Percentiles rank a stretch among this genome's conserved stretches.
These are phyloP conservation scores for Echinosophora koreensis DNA, from an alignment of 306 rosid species.

Conservation along the genomic window DNA sequence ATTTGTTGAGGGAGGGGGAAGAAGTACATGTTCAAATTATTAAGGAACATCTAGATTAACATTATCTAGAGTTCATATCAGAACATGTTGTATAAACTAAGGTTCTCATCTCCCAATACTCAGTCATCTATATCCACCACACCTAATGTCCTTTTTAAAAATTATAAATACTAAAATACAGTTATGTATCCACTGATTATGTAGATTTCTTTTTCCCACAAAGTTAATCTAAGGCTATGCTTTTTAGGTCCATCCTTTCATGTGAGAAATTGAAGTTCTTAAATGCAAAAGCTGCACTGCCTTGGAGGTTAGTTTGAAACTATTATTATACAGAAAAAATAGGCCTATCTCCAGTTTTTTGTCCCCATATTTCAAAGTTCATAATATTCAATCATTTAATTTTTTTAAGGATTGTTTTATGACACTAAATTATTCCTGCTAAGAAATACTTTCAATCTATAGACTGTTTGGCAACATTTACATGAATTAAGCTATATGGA, in stretches of 20 bases:
- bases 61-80: background rate
- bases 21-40: background rate
- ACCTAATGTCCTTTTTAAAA: background rate
- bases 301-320: background rate
- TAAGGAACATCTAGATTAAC: background rate
- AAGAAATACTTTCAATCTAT: background rate
- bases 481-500: background rate
- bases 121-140: background rate
- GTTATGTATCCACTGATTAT: background rate
- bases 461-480: conserved; percentile 5
- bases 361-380: background rate
- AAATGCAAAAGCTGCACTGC: background rate
- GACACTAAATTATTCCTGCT: background rate
- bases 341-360: background rate
- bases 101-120: background rate
- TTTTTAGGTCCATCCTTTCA: background rate
- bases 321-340: background rate
- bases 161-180: background rate
- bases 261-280: background rate
- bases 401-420: background rate
- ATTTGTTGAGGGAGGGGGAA: background rate
- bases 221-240: background rate
- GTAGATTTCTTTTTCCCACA: background rate
- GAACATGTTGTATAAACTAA: background rate
- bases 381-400: background rate